Evolutionary conservation across 2,329 filamentous ascomycete species (phyloP).

Genomic region (Neurospora sp.): DNA sequence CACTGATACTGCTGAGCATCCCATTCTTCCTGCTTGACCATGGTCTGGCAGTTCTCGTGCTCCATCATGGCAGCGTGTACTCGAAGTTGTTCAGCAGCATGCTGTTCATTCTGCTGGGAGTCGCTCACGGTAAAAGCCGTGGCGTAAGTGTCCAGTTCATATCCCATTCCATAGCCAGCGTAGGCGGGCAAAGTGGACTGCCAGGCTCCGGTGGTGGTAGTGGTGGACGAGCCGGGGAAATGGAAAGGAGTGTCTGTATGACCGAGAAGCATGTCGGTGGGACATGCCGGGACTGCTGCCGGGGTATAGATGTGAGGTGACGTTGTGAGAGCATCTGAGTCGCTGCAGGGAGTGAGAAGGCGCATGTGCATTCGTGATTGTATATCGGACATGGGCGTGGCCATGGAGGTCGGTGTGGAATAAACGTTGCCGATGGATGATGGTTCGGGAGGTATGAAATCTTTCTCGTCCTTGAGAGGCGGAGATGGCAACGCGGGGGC

Average conservation of each 20-base stretch:
- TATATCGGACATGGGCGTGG: slow-evolving; percentile 17
- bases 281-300: background rate
- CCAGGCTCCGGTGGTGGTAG: slow-evolving; percentile 18
- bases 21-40: slow-evolving; percentile 28
- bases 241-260: slow-evolving; percentile 2
- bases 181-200: slow-evolving; percentile 15
- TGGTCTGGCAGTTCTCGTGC: slow-evolving; percentile 16
- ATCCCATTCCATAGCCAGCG: slow-evolving; percentile 21
- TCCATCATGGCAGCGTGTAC: slow-evolving; percentile 20
- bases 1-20: slow-evolving; percentile 11
- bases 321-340: slow-evolving; percentile 31
- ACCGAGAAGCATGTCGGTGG: slow-evolving; percentile 22
- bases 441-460: background rate
- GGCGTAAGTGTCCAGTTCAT: slow-evolving; percentile 29
- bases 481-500: background rate
- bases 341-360: slow-evolving; percentile 46
- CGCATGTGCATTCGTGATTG: slow-evolving; percentile 26
- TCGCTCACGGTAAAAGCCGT: slow-evolving; percentile 17
- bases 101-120: slow-evolving; percentile 22
- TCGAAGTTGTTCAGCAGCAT: slow-evolving; percentile 17
- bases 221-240: slow-evolving; percentile 1
- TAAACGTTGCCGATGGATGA: slow-evolving; percentile 16
- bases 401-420: slow-evolving; percentile 22
- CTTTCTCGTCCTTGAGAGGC: slow-evolving; percentile 1
- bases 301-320: slow-evolving; percentile 10